Conservation (phyloP, 805 yeast species). For the Martiniozyma abietophila region DNA sequence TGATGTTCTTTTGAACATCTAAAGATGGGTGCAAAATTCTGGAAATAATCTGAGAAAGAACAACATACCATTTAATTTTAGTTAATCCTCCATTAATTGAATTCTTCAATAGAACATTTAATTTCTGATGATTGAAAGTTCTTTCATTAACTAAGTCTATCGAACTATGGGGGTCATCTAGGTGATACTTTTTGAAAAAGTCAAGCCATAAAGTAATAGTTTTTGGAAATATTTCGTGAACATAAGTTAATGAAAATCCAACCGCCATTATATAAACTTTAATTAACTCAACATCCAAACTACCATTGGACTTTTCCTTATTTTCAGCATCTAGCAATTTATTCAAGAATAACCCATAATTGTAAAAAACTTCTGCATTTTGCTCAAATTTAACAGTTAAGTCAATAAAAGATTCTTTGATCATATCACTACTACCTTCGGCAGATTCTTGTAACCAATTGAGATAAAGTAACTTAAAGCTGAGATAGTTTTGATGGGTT, state of each 20-base stretch:
- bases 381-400: slow-evolving; percentile 42
- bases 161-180: background rate
- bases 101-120: slow-evolving; percentile 14
- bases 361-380: slow-evolving; percentile 62
- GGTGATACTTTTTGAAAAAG: slow-evolving; percentile 36
- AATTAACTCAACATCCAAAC: slow-evolving; percentile 46
- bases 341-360: slow-evolving; percentile 69
- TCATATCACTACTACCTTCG: slow-evolving; percentile 66
- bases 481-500: slow-evolving; percentile 19
- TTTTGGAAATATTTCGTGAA: slow-evolving; percentile 78
- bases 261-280: slow-evolving; percentile 50
- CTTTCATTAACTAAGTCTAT: slow-evolving; percentile 3
- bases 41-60: slow-evolving; percentile 77
- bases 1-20: slow-evolving; percentile 45
- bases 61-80: slow-evolving; percentile 62
- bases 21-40: slow-evolving; percentile 59
- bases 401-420: slow-evolving; percentile 57
- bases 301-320: slow-evolving; percentile 33
- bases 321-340: slow-evolving; percentile 62
- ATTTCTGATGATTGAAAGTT: slow-evolving; percentile 6
- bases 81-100: slow-evolving; percentile 17
- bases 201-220: slow-evolving; percentile 90
- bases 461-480: slow-evolving; percentile 67
- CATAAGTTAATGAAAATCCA: slow-evolving; percentile 37
- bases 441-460: slow-evolving; percentile 85